Percentiles rank a stretch among this genome's conserved stretches.
Evolutionary conservation across 148 eudicot species (phyloP).

Genomic region (Heliamphora exappendiculata): DNA sequence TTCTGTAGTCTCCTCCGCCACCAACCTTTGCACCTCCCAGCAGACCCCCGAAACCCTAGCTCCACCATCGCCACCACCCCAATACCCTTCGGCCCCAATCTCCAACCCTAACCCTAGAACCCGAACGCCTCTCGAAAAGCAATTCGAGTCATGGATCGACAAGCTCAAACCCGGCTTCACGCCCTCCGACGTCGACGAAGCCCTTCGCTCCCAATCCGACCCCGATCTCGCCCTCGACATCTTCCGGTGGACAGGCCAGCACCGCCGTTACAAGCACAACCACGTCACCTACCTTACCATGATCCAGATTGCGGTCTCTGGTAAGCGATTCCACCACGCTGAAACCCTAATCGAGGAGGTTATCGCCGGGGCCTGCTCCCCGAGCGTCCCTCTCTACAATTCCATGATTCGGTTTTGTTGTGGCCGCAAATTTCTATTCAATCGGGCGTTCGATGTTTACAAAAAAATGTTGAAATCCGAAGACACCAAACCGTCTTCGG

Average conservation of each 20-base stretch:
- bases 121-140: constrained; percentile 58
- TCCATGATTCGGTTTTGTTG: constrained; percentile 60
- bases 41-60: neutral
- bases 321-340: constrained; percentile 45
- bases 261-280: constrained; percentile 61
- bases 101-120: constrained; percentile 26
- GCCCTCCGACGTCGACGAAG: constrained; percentile 50
- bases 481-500: constrained; percentile 49
- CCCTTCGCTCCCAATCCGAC: constrained; percentile 59
- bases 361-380: constrained; percentile 71
- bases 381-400: constrained; percentile 50
- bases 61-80: constrained; percentile 4
- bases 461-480: constrained; percentile 50
- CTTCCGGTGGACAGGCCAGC: constrained; percentile 84
- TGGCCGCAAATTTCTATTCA: constrained; percentile 44
- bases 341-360: constrained; percentile 64
- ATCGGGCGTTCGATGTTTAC: constrained; percentile 71
- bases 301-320: constrained; percentile 40
- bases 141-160: constrained; percentile 70
- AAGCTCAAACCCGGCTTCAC: constrained; percentile 77
- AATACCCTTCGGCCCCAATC: constrained; percentile 8
- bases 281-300: constrained; percentile 63
- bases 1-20: neutral
- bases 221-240: constrained; percentile 82
- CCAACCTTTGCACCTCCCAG: constrained; percentile 9